Base-by-base conservation (phyloP, 73 alveolate genomes). In the Blepharisma japonicum region DNA sequence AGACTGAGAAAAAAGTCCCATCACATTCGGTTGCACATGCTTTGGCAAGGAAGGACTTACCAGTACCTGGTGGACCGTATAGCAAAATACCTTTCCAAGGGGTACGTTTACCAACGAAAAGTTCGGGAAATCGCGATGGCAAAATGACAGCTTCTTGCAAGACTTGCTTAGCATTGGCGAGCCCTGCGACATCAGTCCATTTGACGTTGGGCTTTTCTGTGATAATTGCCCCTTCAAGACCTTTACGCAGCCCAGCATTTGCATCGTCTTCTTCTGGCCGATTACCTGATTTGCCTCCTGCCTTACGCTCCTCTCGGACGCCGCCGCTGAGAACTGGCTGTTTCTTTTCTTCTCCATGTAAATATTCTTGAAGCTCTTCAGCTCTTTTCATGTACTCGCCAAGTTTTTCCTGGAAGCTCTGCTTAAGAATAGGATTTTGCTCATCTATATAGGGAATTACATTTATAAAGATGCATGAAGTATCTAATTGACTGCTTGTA, bases 51-150 rank as follows among this genome's bases (percentile, higher is more conserved):
- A 81, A 96, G 39, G 98, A 87, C 83, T 97, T 97, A 11, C 99
- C 99, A 46, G 99, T 97, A 68, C 99, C 99, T 9, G 99, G 99
- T 7, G 99, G 99, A 38, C 99, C 99, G 79, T 97, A 97, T 38
- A 97, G 91, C 56, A 97, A 89, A 49, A 97, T 97, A 21, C 99
- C 99, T 71, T 90, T 85, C 99, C 99, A 95, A 38, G 99, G 99
- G 48, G 84, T 89, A 27, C 98, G 61, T 68, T 94, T 96, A 23
- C 98, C 99, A 45, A 88, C 85, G 77, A 97, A 97, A 18, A 97
- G 93, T 82, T 97, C 95, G 18, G 99, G 99, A 87, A 91, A 97
- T 87, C 94, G 87, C 21, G 96, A 92, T 1, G 99, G 99, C 70
- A 94, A 85, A n/a, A 97, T 91, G 42, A 95, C 99, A 9, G 99